Evolutionary conservation across 305 asterid species (phyloP).

Genomic region (Fraxinus platypoda): DNA sequence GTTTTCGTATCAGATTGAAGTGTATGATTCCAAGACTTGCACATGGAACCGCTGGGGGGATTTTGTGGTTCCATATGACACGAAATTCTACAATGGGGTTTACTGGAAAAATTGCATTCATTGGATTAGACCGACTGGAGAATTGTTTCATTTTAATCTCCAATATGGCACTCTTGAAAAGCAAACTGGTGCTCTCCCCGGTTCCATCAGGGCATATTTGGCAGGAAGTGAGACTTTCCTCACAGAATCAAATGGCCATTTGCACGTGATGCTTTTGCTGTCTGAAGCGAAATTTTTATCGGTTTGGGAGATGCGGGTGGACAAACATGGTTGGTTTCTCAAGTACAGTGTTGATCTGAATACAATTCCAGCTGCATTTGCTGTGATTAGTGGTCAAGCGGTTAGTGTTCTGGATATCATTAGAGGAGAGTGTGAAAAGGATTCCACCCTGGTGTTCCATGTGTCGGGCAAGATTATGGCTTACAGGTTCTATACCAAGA

Average conservation of each 20-base stretch:
- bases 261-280: neutral
- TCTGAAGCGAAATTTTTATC: neutral
- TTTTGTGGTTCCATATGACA: neutral
- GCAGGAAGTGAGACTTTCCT: neutral
- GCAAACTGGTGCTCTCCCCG: neutral
- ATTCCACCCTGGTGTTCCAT: conserved; percentile 19
- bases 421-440: conserved; percentile 15
- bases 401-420: conserved; percentile 16
- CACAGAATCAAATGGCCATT: conserved; percentile 3
- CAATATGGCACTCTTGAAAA: neutral
- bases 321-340: conserved; percentile 1
- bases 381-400: neutral
- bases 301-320: conserved; percentile 3
- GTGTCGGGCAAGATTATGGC: conserved; percentile 19
- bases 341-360: neutral
- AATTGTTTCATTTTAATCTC: conserved; percentile 16
- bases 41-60: conserved; percentile 9
- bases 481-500: conserved; percentile 7
- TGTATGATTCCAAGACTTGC: conserved; percentile 20
- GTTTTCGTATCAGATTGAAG: conserved; percentile 10
- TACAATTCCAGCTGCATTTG: neutral
- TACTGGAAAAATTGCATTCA: conserved; percentile 20
- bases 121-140: conserved; percentile 17
- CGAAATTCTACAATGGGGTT: conserved; percentile 16
- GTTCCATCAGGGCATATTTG: neutral